Evolutionary conservation across 1,139 yeast species (phyloP), one percentile per base, ranked within the genome.

Genomic region (Blastobotrys buckinghamii): DNA sequence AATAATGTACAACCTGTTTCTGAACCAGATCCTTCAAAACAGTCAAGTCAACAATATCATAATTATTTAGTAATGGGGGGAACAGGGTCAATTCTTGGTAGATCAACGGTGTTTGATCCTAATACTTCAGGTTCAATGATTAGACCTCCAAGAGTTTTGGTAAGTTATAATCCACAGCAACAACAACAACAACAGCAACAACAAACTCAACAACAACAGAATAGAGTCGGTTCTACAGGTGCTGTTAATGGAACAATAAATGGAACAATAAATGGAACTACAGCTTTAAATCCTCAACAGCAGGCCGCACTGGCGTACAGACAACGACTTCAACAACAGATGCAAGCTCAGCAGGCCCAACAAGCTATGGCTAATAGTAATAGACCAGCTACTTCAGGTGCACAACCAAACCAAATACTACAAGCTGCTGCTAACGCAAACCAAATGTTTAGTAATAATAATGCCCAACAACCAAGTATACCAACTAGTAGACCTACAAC

Each of bases 31-130:
- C 6, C 24, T 8, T 2, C 27, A 3, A 13, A n/a, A 17, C 19
- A 16, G 6, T 19, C 39, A 10, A 20, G 47, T 10, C 42, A 37
- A 16, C 20, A 26, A 48, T 15, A 51, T 35, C 55, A 53, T 36
- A 50, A 55, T 42, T 52, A 58, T 37, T 53, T 58, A 32, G 64
- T 65, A 13, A 63, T 66, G 67, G 56, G 62, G 3, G 56, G 63
- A 2, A 64, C 70, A 0, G 66, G 67, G 2, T 59, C 63, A 1
- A 55, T 67, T 13, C 51, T 65, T 29, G 71, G 71, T 6, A 57
- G 71, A 8, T 56, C 70, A 7, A 53, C 66, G 19, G 62, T 67
- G 15, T 63, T 58, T 51, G 67, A 67, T 42, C 56, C 66, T 6
- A 45, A 45, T 9, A 32, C 6, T 30, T 52, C 64, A 1, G 57